Conservation (phyloP, 441 rosid genomes). For the Brassica balearica region DNA sequence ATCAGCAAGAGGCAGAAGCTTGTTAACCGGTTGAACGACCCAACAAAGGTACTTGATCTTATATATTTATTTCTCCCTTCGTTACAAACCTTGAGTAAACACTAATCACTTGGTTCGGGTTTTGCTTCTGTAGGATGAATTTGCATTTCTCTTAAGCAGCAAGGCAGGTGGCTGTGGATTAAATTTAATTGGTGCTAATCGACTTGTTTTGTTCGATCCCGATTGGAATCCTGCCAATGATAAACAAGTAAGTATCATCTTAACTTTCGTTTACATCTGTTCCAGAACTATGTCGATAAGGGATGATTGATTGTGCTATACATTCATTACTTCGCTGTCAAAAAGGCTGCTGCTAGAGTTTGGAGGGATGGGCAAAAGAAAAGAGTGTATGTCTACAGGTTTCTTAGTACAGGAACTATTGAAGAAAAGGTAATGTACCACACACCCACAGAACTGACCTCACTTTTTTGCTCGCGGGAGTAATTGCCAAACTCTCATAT, state of each 20-base stretch:
- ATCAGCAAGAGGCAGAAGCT: conserved; percentile 96
- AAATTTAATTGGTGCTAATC: conserved; percentile 93
- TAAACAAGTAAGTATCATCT: conserved; percentile 75
- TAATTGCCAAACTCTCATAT: conserved; percentile 23
- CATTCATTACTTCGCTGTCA: conserved; percentile 34
- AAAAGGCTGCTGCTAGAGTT: conserved; percentile 98
- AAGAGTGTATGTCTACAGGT: conserved; percentile 94
- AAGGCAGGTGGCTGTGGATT: conserved; percentile 99
- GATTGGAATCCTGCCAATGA: conserved; percentile 99
- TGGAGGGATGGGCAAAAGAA: conserved; percentile 99
- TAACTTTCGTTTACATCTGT: conserved; percentile 19
- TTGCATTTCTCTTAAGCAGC: conserved; percentile 96
- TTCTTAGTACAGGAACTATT: conserved; percentile 95
- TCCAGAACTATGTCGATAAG: conserved; percentile 25
- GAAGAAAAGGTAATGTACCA: conserved; percentile 86
- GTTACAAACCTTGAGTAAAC: conserved; percentile 24
- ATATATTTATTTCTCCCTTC: background rate
- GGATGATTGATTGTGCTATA: conserved; percentile 38
- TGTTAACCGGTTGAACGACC: conserved; percentile 90
- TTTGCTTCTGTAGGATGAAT: conserved; percentile 76
- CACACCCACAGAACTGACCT: conserved; percentile 30
- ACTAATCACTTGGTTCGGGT: conserved; percentile 34
- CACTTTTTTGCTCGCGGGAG: conserved; percentile 24
- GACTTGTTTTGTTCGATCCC: conserved; percentile 96
- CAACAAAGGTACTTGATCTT: conserved; percentile 64